A percentile compares a stretch with the other conserved stretches of the same genome.
Evolutionary conservation across 1,284 basidiomycete genomes (phyloP).

Genomic region (Ceratobasidium sp.): DNA sequence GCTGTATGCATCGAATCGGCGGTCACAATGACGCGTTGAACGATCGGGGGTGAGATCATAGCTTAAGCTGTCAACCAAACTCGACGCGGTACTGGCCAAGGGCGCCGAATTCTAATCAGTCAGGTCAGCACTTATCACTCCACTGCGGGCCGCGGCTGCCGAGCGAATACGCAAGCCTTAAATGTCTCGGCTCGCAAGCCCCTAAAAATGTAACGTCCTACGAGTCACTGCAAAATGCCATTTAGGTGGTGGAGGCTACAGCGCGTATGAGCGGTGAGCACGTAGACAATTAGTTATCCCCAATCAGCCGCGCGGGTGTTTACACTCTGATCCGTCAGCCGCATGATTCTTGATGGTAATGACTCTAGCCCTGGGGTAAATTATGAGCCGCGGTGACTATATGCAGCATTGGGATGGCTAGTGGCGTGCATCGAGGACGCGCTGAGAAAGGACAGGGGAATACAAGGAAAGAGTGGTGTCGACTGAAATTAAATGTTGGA

Average conservation of each 20-base stretch:
- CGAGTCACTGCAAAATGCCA: not conserved
- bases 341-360: not conserved
- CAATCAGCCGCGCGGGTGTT: conserved; percentile 19
- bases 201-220: too few relatives aligned
- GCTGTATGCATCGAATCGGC: not conserved
- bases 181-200: not conserved
- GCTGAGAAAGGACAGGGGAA: not conserved
- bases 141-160: conserved; percentile 21
- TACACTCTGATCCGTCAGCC: conserved; percentile 2
- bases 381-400: not conserved
- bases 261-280: not conserved
- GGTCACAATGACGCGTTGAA: not conserved
- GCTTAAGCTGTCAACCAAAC: not conserved
- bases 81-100: not conserved
- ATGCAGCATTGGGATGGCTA: too few relatives aligned
- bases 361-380: not conserved
- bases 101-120: conserved; percentile 21
- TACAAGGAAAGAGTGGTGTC: not conserved
- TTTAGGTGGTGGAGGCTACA: not conserved
- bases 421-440: not conserved
- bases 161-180: conserved; percentile 30
- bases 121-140: conserved; percentile 31
- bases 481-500: not conserved
- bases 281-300: not conserved
- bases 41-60: conserved; percentile 11